phyloP scores from a whole-genome alignment of 2,329 filamentous ascomycete genomes.

The Eutypa lata region DNA sequence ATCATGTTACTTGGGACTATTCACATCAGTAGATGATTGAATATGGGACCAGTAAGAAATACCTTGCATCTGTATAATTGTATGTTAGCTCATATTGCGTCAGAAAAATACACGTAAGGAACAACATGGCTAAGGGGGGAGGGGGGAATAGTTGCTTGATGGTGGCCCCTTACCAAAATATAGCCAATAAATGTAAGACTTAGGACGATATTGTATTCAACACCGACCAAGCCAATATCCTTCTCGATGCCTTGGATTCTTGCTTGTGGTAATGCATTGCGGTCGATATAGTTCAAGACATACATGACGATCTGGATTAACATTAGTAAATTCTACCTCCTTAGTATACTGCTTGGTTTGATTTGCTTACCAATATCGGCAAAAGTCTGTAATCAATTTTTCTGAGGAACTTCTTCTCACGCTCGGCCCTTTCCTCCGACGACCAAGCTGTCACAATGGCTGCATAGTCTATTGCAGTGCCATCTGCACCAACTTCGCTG shows the following conservation, averaged over 20 bases:
- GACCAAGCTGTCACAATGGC: constrained; percentile 17
- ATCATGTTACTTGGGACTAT: constrained; percentile 44
- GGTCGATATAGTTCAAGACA: constrained; percentile 58
- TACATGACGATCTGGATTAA: constrained; percentile 46
- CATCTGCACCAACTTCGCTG: background rate
- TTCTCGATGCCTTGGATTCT: constrained; percentile 40
- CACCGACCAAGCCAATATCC: constrained; percentile 37
- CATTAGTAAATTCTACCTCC: background rate
- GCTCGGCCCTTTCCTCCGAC: constrained; percentile 36
- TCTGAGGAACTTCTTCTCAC: constrained; percentile 50
- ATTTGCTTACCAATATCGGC: constrained; percentile 47
- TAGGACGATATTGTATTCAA: constrained; percentile 35
- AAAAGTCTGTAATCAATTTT: constrained; percentile 58
- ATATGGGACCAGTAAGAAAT: background rate
- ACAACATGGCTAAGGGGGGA: no score
- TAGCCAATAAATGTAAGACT: constrained; percentile 34
- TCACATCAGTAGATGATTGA: background rate
- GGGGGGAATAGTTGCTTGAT: no score
- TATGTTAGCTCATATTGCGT: background rate
- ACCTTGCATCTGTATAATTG: constrained; percentile 22
- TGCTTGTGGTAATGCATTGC: constrained; percentile 31
- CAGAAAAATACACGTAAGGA: no score
- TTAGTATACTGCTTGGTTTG: background rate
- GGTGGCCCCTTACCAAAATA: constrained; percentile 15
- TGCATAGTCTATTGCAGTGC: constrained; percentile 10